Conservation (phyloP, 345 rosid species). For the Aethionema arabicum region DNA sequence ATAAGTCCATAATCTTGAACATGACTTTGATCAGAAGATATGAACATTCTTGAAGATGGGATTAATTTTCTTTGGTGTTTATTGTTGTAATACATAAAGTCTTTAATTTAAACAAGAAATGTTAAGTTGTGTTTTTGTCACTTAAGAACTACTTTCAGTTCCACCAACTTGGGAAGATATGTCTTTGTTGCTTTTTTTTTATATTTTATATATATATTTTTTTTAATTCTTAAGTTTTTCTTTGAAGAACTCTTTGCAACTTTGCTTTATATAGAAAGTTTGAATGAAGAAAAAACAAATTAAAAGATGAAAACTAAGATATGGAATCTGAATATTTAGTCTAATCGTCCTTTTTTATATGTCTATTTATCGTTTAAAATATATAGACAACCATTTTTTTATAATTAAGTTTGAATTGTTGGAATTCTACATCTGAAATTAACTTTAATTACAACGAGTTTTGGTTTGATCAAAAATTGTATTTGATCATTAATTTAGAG, state of each 20-base stretch:
- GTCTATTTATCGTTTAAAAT: constrained; percentile 43
- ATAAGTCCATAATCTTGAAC: constrained; percentile 89
- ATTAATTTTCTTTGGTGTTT: constrained; percentile 73
- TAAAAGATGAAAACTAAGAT: constrained; percentile 50
- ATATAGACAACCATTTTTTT: constrained; percentile 2
- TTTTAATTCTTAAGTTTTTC: constrained; percentile 22
- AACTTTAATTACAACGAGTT: no score
- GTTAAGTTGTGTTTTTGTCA: constrained; percentile 29
- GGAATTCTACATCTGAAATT: no score
- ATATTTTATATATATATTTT: constrained; percentile 36
- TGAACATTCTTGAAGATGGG: constrained; percentile 65
- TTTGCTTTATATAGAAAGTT: constrained; percentile 40
- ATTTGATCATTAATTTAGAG: no score
- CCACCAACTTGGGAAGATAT: constrained; percentile 34
- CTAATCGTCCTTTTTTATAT: constrained; percentile 45
- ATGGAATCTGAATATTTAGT: constrained; percentile 44
- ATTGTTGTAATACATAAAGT: constrained; percentile 71
- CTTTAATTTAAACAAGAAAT: constrained; percentile 30
- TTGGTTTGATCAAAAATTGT: no score
- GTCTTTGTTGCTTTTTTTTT: constrained; percentile 36
- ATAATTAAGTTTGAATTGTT: no score
- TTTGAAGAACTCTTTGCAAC: constrained; percentile 31
- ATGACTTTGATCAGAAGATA: constrained; percentile 71
- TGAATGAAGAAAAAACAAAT: constrained; percentile 23
- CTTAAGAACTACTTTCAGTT: constrained; percentile 29